Evolutionary conservation across 2,329 filamentous ascomycete species (phyloP).

Genomic region (Phyllosticta citriasiana): DNA sequence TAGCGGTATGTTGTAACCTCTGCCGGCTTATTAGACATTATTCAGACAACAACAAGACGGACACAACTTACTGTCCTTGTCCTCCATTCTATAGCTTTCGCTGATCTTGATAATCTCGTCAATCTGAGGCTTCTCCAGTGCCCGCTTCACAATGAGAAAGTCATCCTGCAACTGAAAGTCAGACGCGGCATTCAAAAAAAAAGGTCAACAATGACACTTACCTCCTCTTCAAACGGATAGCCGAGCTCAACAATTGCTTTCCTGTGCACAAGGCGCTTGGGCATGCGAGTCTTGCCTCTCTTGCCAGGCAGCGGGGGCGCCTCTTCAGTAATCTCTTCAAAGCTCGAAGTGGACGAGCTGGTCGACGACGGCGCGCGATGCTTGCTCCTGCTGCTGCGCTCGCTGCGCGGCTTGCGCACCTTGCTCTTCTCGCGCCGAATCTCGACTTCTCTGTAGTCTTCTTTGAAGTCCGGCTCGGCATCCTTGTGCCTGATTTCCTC

Average conservation of each 20-base stretch:
- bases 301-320: constrained; percentile 30
- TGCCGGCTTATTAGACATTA: constrained; percentile 17
- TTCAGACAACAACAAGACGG: constrained; percentile 7
- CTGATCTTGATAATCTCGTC: constrained; percentile 79
- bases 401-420: neutral
- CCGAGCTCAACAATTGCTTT: constrained; percentile 73
- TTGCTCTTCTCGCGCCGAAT: constrained; percentile 36
- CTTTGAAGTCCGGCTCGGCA: constrained; percentile 21
- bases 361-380: constrained; percentile 4
- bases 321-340: constrained; percentile 24
- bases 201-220: constrained; percentile 33
- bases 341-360: constrained; percentile 24
- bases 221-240: constrained; percentile 82
- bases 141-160: constrained; percentile 71
- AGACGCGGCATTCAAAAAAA: constrained; percentile 15
- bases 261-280: constrained; percentile 67
- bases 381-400: constrained; percentile 12
- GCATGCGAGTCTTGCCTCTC: constrained; percentile 84
- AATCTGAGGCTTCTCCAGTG: constrained; percentile 82
- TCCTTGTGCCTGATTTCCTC: constrained; percentile 44
- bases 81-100: constrained; percentile 53
- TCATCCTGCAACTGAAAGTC: constrained; percentile 50
- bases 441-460: constrained; percentile 41
- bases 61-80: constrained; percentile 25
- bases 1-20: constrained; percentile 8